Base-by-base conservation (phyloP, 306 rosid genomes). In the Gillenia trifoliata region DNA sequence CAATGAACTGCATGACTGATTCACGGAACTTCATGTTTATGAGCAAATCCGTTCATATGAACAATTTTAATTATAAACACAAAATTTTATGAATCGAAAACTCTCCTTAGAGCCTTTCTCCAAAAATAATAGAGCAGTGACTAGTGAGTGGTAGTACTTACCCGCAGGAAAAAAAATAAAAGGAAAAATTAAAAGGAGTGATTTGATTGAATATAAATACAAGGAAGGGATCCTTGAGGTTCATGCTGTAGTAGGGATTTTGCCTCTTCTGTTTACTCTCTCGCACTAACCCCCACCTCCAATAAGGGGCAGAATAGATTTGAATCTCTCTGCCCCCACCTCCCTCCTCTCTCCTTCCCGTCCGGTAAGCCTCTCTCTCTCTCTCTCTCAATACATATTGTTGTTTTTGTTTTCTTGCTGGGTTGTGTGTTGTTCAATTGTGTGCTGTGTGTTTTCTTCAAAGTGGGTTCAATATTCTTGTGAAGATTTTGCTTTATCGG, bases 161-260 rank as follows among this genome's bases (percentile, higher is more conserved):
- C 1, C 13, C 3, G 11, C 59, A 8, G 59, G 11, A 54, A 20
- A 8, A 17, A 16, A 19, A 17, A 20, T 4, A 25, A 57, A 57
- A 12, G 15, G 6, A 57, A 10, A 55, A 28, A 61, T 13, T 16
- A 61, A 61, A 61, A 43, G 0, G 64, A 63, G 33, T 64, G 72
- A 52, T 23, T n/a, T 33, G 75, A 33, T 38, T 40, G 68, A 70
- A 60, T 61, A 77, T 61, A 73, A 49, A 62, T 64, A 64, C 64
- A 62, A 62, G 64, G 41, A 72, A 60, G 57, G 72, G 61, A 76
- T 72, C 71, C 43, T 50, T 45, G 31, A 34, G 56, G 25, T 47
- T 64, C 70, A 43, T 73, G 34, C n/a, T 61, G 11, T 52, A 63
- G 80, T 82, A 78, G 85, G 85, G 77, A 82, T 82, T 81, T 78